These are phyloP conservation scores for Plasmodium falciparum DNA, from an alignment of 169 alveolate genomes.

Conservation along the genomic window DNA sequence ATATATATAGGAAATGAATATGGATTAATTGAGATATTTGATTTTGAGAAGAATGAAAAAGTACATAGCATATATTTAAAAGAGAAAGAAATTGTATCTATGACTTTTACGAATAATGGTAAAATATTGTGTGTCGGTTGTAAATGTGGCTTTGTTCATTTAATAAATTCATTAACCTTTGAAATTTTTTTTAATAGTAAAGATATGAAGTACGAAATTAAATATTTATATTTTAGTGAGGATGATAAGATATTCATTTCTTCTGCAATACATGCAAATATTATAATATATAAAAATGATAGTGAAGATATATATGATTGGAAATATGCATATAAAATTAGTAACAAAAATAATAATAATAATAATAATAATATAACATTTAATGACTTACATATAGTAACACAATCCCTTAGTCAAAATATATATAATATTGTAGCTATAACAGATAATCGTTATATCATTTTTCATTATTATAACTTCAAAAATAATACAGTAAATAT, in stretches of 20 bases:
- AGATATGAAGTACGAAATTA: conserved; percentile 65
- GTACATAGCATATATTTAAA: conserved; percentile 5
- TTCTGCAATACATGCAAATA: conserved; percentile 50
- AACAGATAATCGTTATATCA: conserved; percentile 39
- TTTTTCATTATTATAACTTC: conserved; percentile 57
- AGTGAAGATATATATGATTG: conserved; percentile 8
- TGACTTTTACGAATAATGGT: conserved; percentile 56
- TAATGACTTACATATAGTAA: conserved; percentile 43
- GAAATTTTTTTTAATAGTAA: conserved; percentile 53
- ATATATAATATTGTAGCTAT: conserved; percentile 48
- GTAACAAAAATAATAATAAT: conserved; percentile 50
- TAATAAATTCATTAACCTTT: conserved; percentile 13
- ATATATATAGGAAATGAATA: conserved; percentile 58
- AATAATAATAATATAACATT: conserved; percentile 36
- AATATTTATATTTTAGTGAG: conserved; percentile 54
- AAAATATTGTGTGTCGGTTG: conserved; percentile 51
- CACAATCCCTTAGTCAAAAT: conserved; percentile 5
- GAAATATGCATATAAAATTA: conserved; percentile 67
- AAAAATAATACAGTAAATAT: conserved; percentile 23
- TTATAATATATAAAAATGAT: conserved; percentile 60
- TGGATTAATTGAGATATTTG: conserved; percentile 66
- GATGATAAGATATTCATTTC: conserved; percentile 51
- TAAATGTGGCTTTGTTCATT: conserved; percentile 52
- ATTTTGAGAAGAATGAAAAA: conserved; percentile 64
- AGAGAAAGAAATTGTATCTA: conserved; percentile 44